A percentile compares a stretch with the other conserved stretches of the same genome.
Conservation (phyloP, 148 eudicot genomes). For the Mesembryanthemum crystallinum region DNA sequence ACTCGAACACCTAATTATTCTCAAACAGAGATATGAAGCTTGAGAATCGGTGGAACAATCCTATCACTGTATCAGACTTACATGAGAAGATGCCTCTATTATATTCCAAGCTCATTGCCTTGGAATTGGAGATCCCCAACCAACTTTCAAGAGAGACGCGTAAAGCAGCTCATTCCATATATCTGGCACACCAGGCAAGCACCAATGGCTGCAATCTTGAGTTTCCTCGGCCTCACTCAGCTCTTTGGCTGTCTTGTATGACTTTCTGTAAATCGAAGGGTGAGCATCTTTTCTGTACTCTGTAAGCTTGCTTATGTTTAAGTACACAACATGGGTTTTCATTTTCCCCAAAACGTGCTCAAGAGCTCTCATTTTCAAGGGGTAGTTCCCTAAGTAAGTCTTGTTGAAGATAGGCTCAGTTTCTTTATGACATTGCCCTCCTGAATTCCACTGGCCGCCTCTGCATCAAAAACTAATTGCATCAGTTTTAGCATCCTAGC, state of each 20-base stretch:
- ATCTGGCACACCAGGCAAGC: constrained; percentile 93
- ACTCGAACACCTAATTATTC: neutral
- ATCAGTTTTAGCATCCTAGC: neutral
- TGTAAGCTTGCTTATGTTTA: constrained; percentile 82
- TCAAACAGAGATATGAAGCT: neutral
- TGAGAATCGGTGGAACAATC: neutral
- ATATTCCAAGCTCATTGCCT: neutral
- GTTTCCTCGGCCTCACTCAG: constrained; percentile 38
- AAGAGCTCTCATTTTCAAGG: constrained; percentile 71
- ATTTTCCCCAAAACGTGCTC: constrained; percentile 53
- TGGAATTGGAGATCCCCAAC: constrained; percentile 39
- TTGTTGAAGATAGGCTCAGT: constrained; percentile 69
- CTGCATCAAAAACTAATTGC: constrained; percentile 36
- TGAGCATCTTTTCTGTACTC: constrained; percentile 86
- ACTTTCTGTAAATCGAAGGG: constrained; percentile 75
- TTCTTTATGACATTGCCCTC: constrained; percentile 91
- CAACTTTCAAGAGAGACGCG: constrained; percentile 49
- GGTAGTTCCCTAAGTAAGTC: constrained; percentile 56
- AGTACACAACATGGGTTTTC: constrained; percentile 72
- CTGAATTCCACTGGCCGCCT: constrained; percentile 95
- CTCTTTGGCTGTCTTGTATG: constrained; percentile 42
- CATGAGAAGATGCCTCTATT: neutral
- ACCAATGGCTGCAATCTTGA: constrained; percentile 98
- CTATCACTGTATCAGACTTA: neutral
- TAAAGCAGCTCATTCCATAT: constrained; percentile 86